A percentile compares a stretch with the other conserved stretches of the same genome.
phyloP scores from a whole-genome alignment of 768 basidiomycete species.

The Cystobasidium tubakii region DNA sequence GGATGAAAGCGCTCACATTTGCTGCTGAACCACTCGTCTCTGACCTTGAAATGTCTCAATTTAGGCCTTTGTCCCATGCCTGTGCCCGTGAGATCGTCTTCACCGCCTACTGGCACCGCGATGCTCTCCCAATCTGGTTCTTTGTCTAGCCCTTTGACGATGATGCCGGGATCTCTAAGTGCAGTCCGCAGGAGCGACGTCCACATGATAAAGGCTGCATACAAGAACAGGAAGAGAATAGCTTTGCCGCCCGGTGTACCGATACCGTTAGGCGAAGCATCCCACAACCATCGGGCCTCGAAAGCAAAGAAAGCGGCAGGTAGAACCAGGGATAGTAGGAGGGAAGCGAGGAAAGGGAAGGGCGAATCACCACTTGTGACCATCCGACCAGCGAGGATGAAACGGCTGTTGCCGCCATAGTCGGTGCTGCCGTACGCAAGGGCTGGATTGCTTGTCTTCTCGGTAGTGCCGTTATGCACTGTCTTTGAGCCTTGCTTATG shows the following conservation, averaged over 20 bases:
- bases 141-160: conserved; percentile 27
- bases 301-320: conserved; percentile 80
- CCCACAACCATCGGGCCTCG: conserved; percentile 85
- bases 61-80: conserved; percentile 38
- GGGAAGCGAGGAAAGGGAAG: conserved; percentile 67
- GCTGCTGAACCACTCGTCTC: conserved; percentile 35
- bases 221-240: conserved; percentile 56
- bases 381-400: conserved; percentile 65
- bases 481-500: conserved; percentile 5
- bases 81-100: conserved; percentile 36
- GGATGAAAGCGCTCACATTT: conserved; percentile 42
- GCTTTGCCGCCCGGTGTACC: conserved; percentile 50
- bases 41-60: conserved; percentile 19
- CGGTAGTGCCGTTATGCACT: not conserved
- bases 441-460: not conserved
- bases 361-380: conserved; percentile 81
- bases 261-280: conserved; percentile 48
- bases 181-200: conserved; percentile 69
- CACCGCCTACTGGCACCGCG: conserved; percentile 27
- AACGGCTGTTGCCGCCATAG: conserved; percentile 62
- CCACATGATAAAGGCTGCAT: conserved; percentile 61
- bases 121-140: conserved; percentile 36
- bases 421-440: not conserved
- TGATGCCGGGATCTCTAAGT: conserved; percentile 49
- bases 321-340: conserved; percentile 62